Evolutionary conservation across 2,329 filamentous ascomycete genomes (phyloP).

Genomic region (Penicillium sp.): DNA sequence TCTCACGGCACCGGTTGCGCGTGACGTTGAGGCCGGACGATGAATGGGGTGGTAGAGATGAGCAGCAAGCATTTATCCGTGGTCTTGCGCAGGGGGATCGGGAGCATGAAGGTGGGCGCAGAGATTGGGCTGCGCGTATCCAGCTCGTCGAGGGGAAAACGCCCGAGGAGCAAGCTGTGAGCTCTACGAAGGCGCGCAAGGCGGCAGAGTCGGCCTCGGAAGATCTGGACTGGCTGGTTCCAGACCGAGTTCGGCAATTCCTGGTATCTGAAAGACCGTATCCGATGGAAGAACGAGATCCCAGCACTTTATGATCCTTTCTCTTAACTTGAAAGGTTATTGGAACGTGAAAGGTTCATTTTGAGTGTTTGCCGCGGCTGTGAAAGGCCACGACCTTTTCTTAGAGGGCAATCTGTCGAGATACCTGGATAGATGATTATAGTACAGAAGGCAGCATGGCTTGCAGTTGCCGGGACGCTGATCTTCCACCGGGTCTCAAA

Average conservation of each 20-base stretch:
- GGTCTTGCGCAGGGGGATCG: conserved; percentile 35
- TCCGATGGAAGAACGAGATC: conserved; percentile 2
- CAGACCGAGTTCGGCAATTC: conserved; percentile 31
- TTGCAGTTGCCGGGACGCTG: no score
- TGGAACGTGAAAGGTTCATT: no score
- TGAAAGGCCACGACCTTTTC: no score
- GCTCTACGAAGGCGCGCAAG: conserved; percentile 41
- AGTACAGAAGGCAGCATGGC: no score
- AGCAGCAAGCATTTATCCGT: conserved; percentile 37
- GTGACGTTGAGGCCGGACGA: conserved; percentile 42
- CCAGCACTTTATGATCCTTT: background rate
- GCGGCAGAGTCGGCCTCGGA: conserved; percentile 28
- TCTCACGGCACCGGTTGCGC: conserved; percentile 40
- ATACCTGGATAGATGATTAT: no score
- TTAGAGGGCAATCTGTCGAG: no score
- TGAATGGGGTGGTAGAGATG: conserved; percentile 36
- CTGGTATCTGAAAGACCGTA: conserved; percentile 32
- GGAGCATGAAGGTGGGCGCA: conserved; percentile 34
- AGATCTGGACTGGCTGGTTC: conserved; percentile 35
- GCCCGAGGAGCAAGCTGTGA: conserved; percentile 34
- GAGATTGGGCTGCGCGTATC: conserved; percentile 42
- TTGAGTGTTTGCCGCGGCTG: no score
- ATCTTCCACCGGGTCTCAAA: no score
- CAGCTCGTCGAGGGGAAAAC: conserved; percentile 39
- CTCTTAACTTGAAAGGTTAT: no score